Percentiles rank a stretch among this genome's conserved stretches.
phyloP scores from a whole-genome alignment of 768 basidiomycete species.

The Hericium erinaceus region DNA sequence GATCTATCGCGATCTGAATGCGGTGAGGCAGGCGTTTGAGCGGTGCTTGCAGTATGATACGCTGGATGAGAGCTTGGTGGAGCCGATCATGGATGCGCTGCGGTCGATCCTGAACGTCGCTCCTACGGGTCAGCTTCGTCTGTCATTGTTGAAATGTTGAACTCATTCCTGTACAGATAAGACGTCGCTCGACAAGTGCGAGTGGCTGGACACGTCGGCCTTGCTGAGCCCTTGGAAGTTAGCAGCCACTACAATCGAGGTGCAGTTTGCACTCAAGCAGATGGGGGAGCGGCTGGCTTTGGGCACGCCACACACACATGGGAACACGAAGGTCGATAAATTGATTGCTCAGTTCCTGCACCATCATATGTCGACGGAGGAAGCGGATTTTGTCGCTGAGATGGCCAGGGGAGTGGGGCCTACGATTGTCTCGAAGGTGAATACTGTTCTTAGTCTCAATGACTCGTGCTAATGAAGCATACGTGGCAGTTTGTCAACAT shows the following conservation, averaged over 20 bases:
- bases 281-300: slow-evolving; percentile 59
- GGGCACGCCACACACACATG: slow-evolving; percentile 40
- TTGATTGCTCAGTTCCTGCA: slow-evolving; percentile 61
- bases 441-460: background rate
- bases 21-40: slow-evolving; percentile 62
- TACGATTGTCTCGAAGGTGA: slow-evolving; percentile 60
- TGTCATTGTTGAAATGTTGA: background rate
- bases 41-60: slow-evolving; percentile 41
- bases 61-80: slow-evolving; percentile 42
- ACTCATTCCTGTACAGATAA: slow-evolving; percentile 2
- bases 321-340: slow-evolving; percentile 56
- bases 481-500: slow-evolving; percentile 59
- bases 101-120: slow-evolving; percentile 57
- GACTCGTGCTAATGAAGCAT: background rate
- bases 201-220: slow-evolving; percentile 53
- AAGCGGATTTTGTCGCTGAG: slow-evolving; percentile 78
- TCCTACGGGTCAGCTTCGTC: slow-evolving; percentile 36
- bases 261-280: slow-evolving; percentile 68
- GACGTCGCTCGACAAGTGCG: slow-evolving; percentile 41
- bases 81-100: slow-evolving; percentile 58
- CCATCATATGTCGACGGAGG: slow-evolving; percentile 66
- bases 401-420: slow-evolving; percentile 64
- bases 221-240: slow-evolving; percentile 79
- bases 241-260: slow-evolving; percentile 69
- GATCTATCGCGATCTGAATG: slow-evolving; percentile 66